Evolutionary conservation across 2,329 filamentous ascomycete genomes (phyloP).

Genomic region (Fusarium sp.): DNA sequence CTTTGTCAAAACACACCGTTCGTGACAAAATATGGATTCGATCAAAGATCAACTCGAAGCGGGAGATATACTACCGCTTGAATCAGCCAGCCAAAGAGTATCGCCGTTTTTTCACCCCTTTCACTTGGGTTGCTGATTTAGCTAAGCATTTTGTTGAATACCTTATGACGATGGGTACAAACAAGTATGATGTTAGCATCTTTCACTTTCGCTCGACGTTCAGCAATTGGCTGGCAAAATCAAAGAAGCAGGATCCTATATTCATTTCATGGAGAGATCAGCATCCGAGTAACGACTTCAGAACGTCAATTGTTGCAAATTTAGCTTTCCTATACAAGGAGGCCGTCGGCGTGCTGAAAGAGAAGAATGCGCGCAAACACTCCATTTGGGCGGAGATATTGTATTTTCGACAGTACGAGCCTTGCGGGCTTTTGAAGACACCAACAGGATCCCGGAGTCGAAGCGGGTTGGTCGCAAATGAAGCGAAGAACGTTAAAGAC

Average conservation of each 20-base stretch:
- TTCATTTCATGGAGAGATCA: conserved; percentile 69
- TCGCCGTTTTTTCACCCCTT: conserved; percentile 69
- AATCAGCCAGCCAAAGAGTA: conserved; percentile 70
- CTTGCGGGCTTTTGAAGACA: neutral
- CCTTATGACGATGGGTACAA: conserved; percentile 56
- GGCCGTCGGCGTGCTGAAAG: conserved; percentile 61
- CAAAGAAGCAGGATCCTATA: conserved; percentile 56
- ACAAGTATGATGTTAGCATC: conserved; percentile 59
- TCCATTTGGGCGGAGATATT: conserved; percentile 67
- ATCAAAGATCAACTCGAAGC: conserved; percentile 59
- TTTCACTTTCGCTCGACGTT: conserved; percentile 71
- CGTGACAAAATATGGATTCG: conserved; percentile 73
- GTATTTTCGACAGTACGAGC: conserved; percentile 53
- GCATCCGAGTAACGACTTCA: conserved; percentile 69
- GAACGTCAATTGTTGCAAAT: conserved; percentile 70
- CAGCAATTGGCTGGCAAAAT: conserved; percentile 63
- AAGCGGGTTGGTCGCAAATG: conserved; percentile 1
- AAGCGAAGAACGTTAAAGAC: conserved; percentile 18
- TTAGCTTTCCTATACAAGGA: conserved; percentile 76
- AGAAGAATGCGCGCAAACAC: conserved; percentile 52
- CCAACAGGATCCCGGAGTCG: neutral
- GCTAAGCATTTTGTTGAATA: conserved; percentile 80
- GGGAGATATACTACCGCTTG: conserved; percentile 73
- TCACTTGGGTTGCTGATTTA: conserved; percentile 78
- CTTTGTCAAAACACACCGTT: conserved; percentile 59